Conservation (phyloP, 1,284 basidiomycete genomes). For the Anthracocystis panici-leucophaei region DNA sequence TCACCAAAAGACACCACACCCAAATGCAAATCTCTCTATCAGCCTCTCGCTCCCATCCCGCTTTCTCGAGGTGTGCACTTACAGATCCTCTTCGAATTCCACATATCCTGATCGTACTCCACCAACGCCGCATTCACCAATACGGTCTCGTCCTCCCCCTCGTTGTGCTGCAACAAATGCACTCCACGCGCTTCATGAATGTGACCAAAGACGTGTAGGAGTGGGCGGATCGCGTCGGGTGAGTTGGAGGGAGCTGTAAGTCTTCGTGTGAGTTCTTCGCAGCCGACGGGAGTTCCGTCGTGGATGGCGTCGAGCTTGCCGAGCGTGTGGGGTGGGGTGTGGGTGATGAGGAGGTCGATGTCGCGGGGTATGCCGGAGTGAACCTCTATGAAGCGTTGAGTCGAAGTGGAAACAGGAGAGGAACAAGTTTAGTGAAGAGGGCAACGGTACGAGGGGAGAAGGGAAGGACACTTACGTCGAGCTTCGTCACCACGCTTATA, state of each 20-base stretch:
- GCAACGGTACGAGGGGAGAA: background rate
- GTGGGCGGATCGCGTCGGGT: conserved; percentile 24
- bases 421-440: background rate
- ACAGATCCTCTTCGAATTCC: conserved; percentile 17
- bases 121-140: conserved; percentile 53
- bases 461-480: background rate
- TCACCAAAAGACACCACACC: too few species aligned
- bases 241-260: background rate
- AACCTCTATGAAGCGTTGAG: background rate
- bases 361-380: conserved; percentile 23
- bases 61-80: conserved; percentile 5
- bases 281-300: conserved; percentile 44
- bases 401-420: background rate
- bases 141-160: conserved; percentile 24
- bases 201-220: conserved; percentile 50
- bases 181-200: conserved; percentile 51
- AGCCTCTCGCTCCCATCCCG: background rate
- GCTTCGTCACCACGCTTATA: conserved; percentile 27
- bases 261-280: conserved; percentile 42
- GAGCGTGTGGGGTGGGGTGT: conserved; percentile 31
- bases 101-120: conserved; percentile 43
- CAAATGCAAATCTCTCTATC: too few species aligned
- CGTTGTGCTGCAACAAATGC: conserved; percentile 9
- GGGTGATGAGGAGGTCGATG: conserved; percentile 50
- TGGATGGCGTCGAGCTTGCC: conserved; percentile 38